phyloP scores from a whole-genome alignment of 495 filamentous ascomycete species.

The Mycothermus thermophilus region DNA sequence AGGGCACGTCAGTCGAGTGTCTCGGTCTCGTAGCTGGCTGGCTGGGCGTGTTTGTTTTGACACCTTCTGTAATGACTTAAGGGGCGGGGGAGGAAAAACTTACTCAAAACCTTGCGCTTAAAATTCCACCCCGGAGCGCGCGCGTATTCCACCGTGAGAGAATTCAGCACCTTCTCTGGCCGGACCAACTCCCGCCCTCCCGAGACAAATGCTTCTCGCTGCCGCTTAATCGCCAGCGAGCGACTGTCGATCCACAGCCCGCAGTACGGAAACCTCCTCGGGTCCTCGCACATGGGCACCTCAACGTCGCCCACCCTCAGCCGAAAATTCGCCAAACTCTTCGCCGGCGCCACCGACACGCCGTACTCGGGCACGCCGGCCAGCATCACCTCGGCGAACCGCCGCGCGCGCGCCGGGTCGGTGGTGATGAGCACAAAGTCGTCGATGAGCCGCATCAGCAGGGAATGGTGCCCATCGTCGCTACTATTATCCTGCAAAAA shows the following conservation, averaged over 20 bases:
- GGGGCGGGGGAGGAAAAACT: conserved; percentile 28
- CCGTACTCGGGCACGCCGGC: conserved; percentile 65
- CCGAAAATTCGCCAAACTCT: conserved; percentile 80
- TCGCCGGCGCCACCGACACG: conserved; percentile 58
- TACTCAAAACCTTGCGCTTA: conserved; percentile 62
- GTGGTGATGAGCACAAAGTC: conserved; percentile 85
- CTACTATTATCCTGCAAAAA: conserved; percentile 46
- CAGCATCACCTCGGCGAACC: conserved; percentile 70
- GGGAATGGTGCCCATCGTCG: conserved; percentile 37
- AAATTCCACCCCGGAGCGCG: conserved; percentile 58
- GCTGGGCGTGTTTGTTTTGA: too few species aligned
- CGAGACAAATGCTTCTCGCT: conserved; percentile 14
- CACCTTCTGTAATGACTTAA: too few species aligned
- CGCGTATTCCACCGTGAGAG: conserved; percentile 63
- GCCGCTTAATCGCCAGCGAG: conserved; percentile 52
- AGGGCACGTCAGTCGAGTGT: conserved; percentile 15
- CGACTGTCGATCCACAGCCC: conserved; percentile 60
- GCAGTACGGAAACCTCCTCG: conserved; percentile 65
- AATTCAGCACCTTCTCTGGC: conserved; percentile 46
- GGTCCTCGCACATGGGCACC: conserved; percentile 38
- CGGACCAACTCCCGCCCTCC: too few species aligned
- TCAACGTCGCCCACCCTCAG: conserved; percentile 39
- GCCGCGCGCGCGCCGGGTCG: conserved; percentile 43
- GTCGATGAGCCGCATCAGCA: conserved; percentile 74
- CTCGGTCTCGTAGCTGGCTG: too few species aligned